These are phyloP conservation scores for Ophiocordyceps camponoti-floridani DNA, from an alignment of 2,329 filamentous ascomycete genomes.

Conservation along the genomic window DNA sequence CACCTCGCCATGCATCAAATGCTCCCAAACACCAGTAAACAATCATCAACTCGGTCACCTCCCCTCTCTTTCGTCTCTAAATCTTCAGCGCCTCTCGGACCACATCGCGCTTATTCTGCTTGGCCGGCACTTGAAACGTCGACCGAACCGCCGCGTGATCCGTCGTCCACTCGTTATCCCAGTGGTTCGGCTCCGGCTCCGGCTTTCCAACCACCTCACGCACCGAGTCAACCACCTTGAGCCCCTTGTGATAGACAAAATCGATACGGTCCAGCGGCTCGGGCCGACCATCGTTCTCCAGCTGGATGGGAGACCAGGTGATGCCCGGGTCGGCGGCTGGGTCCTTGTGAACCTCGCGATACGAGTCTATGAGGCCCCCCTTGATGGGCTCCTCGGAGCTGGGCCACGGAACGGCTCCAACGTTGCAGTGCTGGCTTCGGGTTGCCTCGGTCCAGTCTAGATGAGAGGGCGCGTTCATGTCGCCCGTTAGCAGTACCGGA, in stretches of 20 bases:
- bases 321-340: constrained; percentile 13
- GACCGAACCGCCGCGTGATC: constrained; percentile 19
- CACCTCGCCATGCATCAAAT: too few species aligned
- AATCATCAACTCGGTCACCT: background rate
- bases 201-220: constrained; percentile 16
- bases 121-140: constrained; percentile 6
- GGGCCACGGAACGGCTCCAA: constrained; percentile 17
- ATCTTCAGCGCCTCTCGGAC: background rate
- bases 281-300: constrained; percentile 11
- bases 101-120: background rate
- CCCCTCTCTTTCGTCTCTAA: background rate
- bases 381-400: constrained; percentile 16
- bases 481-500: constrained; percentile 20
- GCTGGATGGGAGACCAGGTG: constrained; percentile 23
- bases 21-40: too few species aligned
- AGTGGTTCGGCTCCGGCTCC: constrained; percentile 13
- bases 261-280: constrained; percentile 24
- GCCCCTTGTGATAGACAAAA: constrained; percentile 21
- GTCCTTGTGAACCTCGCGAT: constrained; percentile 17
- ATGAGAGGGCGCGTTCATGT: constrained; percentile 25
- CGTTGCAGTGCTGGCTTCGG: constrained; percentile 17
- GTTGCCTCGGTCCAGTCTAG: constrained; percentile 19
- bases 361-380: constrained; percentile 20
- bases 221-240: constrained; percentile 14
- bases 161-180: constrained; percentile 22